Evolutionary conservation across 345 rosid genomes (phyloP).

Genomic region (Fremontodendron californicum): DNA sequence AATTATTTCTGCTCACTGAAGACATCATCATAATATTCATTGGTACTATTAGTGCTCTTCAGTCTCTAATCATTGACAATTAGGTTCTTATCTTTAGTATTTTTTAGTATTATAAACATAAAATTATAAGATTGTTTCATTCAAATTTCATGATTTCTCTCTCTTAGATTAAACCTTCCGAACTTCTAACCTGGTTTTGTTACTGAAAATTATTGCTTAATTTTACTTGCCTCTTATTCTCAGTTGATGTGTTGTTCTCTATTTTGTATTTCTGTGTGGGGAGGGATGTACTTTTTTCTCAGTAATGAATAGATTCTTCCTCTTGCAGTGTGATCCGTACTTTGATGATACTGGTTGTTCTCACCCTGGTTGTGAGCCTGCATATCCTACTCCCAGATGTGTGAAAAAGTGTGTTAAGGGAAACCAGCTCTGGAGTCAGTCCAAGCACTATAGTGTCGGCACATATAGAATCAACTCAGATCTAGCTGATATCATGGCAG

Average conservation of each 20-base stretch:
- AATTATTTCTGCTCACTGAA: background rate
- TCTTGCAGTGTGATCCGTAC: slow-evolving; percentile 83
- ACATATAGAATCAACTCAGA: slow-evolving; percentile 69
- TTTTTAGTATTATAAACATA: background rate
- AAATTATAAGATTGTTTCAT: background rate
- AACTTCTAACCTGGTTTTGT: background rate
- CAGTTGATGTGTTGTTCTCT: background rate
- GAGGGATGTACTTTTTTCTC: background rate
- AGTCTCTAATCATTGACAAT: background rate
- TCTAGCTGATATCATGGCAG: slow-evolving; percentile 76
- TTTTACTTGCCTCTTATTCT: slow-evolving; percentile 9
- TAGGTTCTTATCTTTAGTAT: background rate
- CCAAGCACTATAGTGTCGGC: slow-evolving; percentile 72
- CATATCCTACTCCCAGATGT: slow-evolving; percentile 79
- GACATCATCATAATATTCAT: background rate
- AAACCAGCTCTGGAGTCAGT: slow-evolving; percentile 67
- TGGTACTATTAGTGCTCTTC: background rate
- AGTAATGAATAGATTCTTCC: background rate
- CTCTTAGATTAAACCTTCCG: background rate
- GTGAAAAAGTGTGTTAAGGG: slow-evolving; percentile 58
- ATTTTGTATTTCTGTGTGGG: background rate
- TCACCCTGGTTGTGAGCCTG: slow-evolving; percentile 98
- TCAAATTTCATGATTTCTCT: background rate
- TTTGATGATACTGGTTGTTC: slow-evolving; percentile 83
- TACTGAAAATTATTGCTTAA: background rate